Evolutionary conservation across 495 filamentous ascomycete genomes (phyloP).

Genomic region (Pseudoneurospora amorphoporcata): DNA sequence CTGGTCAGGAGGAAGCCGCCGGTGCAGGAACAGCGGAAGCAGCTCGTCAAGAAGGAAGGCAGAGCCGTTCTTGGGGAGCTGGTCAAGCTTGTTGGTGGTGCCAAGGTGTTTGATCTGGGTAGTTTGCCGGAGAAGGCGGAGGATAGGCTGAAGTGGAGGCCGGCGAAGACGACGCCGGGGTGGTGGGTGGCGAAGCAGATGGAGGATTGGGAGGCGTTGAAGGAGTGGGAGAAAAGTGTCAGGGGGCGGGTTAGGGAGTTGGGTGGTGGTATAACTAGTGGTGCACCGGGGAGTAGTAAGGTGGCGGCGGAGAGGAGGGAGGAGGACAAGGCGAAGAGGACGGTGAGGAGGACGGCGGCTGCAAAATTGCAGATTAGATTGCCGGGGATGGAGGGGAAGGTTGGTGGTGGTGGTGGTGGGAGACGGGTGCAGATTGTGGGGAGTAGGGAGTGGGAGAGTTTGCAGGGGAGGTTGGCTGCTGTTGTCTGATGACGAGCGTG

Average conservation of each 20-base stretch:
- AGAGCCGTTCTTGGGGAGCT: conserved; percentile 62
- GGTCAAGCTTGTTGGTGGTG: conserved; percentile 52
- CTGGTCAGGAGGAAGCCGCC: conserved; percentile 40
- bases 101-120: conserved; percentile 47
- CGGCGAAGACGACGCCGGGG: conserved; percentile 32
- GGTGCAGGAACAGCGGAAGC: conserved; percentile 44
- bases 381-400: conserved; percentile 29
- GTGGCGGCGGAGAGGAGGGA: background rate
- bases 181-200: conserved; percentile 33
- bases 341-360: conserved; percentile 26
- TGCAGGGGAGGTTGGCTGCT: conserved; percentile 22
- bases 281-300: conserved; percentile 8
- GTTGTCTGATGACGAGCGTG: background rate
- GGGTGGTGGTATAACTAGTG: conserved; percentile 10
- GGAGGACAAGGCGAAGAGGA: conserved; percentile 10
- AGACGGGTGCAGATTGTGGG: conserved; percentile 31
- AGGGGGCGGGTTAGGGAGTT: conserved; percentile 27
- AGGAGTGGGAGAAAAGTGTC: conserved; percentile 29
- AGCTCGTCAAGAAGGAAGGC: conserved; percentile 54
- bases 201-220: conserved; percentile 34
- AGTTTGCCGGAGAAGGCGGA: conserved; percentile 37
- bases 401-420: conserved; percentile 8
- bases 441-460: conserved; percentile 32
- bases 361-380: conserved; percentile 38
- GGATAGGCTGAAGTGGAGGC: conserved; percentile 41